A percentile compares a stretch with the other conserved stretches of the same genome.
phyloP scores from a whole-genome alignment of 192 early-diverging fungal genomes.

The Coemansia sp. region DNA sequence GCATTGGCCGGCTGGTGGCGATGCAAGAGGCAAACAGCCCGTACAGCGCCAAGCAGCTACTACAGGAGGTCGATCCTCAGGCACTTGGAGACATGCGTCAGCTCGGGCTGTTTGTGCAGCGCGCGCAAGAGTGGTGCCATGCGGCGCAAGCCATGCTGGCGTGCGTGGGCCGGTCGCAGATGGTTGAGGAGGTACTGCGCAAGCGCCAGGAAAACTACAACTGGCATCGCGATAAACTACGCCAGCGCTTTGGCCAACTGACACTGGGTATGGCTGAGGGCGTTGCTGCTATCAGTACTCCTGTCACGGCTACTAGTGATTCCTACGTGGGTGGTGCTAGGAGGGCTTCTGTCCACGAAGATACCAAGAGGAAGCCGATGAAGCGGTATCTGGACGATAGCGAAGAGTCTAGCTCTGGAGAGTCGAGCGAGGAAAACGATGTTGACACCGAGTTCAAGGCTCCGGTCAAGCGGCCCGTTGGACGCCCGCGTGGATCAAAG shows the following conservation, averaged over 20 bases:
- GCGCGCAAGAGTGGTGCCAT: slow-evolving; percentile 42
- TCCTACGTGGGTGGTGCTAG: background rate
- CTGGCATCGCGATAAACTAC: slow-evolving; percentile 31
- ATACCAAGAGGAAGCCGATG: background rate
- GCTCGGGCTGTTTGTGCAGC: slow-evolving; percentile 47
- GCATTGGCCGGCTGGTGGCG: slow-evolving; percentile 32
- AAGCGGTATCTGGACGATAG: slow-evolving; percentile 2
- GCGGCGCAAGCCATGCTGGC: slow-evolving; percentile 43
- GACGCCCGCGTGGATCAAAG: slow-evolving; percentile 4
- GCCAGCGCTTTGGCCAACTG: slow-evolving; percentile 24
- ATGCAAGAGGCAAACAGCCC: slow-evolving; percentile 1
- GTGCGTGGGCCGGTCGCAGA: slow-evolving; percentile 19
- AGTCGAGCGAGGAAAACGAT: background rate
- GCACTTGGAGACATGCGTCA: slow-evolving; percentile 47
- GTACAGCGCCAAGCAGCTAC: background rate
- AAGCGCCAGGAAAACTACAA: slow-evolving; percentile 27
- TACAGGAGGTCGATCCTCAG: slow-evolving; percentile 20
- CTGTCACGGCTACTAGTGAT: background rate
- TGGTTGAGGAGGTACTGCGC: slow-evolving; percentile 24
- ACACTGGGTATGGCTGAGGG: background rate
- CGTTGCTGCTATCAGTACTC: background rate
- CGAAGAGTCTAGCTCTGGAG: background rate
- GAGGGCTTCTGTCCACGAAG: background rate
- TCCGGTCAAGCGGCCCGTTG: background rate
- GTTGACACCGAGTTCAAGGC: background rate